Base-by-base conservation (phyloP, 2,329 filamentous ascomycete species). In the Stylonectria norvegica region DNA sequence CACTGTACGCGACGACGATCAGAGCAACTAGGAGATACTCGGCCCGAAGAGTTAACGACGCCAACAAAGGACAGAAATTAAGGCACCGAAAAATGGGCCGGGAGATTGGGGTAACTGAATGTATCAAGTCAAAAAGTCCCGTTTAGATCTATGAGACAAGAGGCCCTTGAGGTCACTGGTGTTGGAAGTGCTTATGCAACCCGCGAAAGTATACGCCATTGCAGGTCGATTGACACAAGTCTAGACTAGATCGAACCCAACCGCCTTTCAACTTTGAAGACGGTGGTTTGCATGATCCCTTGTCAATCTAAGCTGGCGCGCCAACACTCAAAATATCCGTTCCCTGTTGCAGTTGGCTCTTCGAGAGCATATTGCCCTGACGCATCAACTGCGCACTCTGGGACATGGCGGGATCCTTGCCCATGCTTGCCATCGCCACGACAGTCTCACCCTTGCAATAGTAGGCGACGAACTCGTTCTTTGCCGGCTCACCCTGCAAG, bases 391-490 rank as follows among this genome's bases (percentile, higher is more conserved):
- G 88, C 2, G 86, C 85, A 36, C 77, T 77, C 68, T 96, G 88
- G 2, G 70, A 68, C 85, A 95, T 89, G 40, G 86, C 78, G 0
- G 93, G 93, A 62, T 98, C 93, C 68, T 81, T 82, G 49, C 85
- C 83, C 89, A 96, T 96, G 43, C 80, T 91, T 0, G 89, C 89
- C 55, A 96, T 86, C 0, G 93, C 93, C 10, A 96, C 86, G 2
- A 96, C 83, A 0, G 81, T 85, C 37, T 97, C 87, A 2, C 85
- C 89, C 62, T 86, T 85, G 38, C 81, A 83, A 62, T 96, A 98
- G 67, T 87, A 98, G 0, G 89, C 91, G 5, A 85, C 82, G 59
- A 95, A 98, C 59, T 89, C 89, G 44, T 79, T 79, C 59, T 90
- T 80, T 4, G 82, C 83, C 0, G 83, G 79, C 52, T 86, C 78